phyloP scores from a whole-genome alignment of 1,284 basidiomycete species.

The Coniferiporia weirii region DNA sequence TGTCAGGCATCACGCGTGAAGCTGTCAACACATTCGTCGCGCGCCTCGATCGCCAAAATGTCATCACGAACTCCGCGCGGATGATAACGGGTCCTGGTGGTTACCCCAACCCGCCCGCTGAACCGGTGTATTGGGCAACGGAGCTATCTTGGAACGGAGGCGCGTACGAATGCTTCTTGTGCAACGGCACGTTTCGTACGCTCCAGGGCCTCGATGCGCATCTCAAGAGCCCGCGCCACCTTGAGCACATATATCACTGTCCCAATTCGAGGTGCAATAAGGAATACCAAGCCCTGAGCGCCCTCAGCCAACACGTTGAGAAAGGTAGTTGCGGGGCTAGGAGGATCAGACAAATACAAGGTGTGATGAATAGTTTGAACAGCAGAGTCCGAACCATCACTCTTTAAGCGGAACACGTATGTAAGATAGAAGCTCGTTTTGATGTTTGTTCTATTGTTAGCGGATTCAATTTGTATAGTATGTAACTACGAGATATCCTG shows the following conservation, averaged over 20 bases:
- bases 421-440: too few species aligned
- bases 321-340: conserved; percentile 22
- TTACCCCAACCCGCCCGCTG: neutral
- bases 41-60: conserved; percentile 24
- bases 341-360: conserved; percentile 21
- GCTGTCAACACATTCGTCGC: conserved; percentile 26
- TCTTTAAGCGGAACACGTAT: too few species aligned
- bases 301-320: conserved; percentile 24
- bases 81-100: conserved; percentile 24
- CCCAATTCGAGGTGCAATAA: conserved; percentile 18
- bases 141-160: conserved; percentile 32
- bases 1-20: conserved; percentile 27
- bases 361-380: neutral
- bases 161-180: conserved; percentile 37
- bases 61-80: conserved; percentile 30
- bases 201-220: conserved; percentile 29
- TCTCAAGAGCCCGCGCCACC: conserved; percentile 30
- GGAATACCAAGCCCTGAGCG: conserved; percentile 22
- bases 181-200: conserved; percentile 26
- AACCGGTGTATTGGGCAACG: conserved; percentile 27
- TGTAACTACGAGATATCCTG: too few species aligned
- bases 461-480: too few species aligned
- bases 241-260: conserved; percentile 20
- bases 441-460: too few species aligned
- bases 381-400: too few species aligned